These are phyloP conservation scores for Diaporthe vexans DNA, from an alignment of 2,329 filamentous ascomycete species.

Conservation along the genomic window DNA sequence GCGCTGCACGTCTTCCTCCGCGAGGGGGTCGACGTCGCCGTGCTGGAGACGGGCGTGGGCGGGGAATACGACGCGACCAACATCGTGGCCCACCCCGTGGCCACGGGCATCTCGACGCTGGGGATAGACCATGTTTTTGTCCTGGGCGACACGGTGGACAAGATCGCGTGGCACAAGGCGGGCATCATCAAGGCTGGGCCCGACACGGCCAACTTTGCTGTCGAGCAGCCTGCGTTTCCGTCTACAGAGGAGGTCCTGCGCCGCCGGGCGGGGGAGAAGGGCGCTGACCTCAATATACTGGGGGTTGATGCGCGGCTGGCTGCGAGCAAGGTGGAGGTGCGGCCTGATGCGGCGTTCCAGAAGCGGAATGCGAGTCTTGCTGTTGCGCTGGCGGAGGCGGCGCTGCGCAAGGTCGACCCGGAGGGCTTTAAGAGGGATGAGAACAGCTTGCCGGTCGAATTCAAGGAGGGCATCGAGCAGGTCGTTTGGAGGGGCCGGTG, in stretches of 20 bases:
- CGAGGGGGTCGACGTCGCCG: conserved; percentile 72
- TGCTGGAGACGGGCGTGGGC: conserved; percentile 78
- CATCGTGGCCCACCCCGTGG: conserved; percentile 69
- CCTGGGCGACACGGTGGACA: conserved; percentile 72
- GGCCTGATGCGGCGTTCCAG: conserved; percentile 69
- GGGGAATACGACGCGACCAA: conserved; percentile 80
- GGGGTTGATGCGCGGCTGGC: conserved; percentile 61
- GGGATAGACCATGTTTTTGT: conserved; percentile 77
- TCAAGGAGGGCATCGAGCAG: conserved; percentile 80
- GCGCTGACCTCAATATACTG: conserved; percentile 62
- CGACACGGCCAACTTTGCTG: conserved; percentile 67
- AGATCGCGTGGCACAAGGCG: conserved; percentile 82
- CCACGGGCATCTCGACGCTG: conserved; percentile 73
- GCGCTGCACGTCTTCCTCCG: conserved; percentile 76
- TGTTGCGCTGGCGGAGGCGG: conserved; percentile 65
- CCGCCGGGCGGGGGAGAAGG: conserved; percentile 67
- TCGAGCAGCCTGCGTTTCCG: conserved; percentile 60
- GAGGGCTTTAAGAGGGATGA: conserved; percentile 46
- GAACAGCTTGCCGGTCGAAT: conserved; percentile 68
- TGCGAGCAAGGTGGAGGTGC: conserved; percentile 51
- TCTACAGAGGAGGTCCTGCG: conserved; percentile 67
- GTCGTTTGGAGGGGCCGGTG: conserved; percentile 87
- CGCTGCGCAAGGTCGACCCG: conserved; percentile 60
- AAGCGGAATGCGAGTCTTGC: conserved; percentile 67
- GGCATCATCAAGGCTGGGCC: conserved; percentile 75